Evolutionary conservation across 306 rosid species (phyloP).

Genomic region (Comarum palustre): DNA sequence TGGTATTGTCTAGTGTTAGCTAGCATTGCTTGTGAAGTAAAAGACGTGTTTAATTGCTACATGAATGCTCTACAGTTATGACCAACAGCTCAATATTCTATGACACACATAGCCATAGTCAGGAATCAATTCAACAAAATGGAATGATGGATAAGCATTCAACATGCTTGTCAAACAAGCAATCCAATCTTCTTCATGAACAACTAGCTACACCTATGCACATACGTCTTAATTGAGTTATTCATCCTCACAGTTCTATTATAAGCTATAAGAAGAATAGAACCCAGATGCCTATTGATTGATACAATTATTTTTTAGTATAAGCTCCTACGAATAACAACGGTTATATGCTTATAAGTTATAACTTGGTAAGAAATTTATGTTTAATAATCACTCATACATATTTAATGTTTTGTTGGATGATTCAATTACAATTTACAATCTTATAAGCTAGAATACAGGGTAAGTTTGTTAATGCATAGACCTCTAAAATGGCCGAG

Average conservation of each 20-base stretch:
- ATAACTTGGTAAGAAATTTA: too few relatives aligned
- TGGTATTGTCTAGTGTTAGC: neutral
- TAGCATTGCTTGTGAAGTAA: neutral
- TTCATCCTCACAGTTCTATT: neutral
- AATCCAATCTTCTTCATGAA: neutral
- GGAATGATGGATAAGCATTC: neutral
- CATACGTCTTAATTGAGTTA: neutral
- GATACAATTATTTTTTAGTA: too few relatives aligned
- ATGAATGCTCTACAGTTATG: neutral
- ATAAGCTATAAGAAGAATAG: too few relatives aligned
- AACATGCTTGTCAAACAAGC: neutral
- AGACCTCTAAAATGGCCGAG: neutral
- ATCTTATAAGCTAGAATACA: neutral
- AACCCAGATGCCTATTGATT: too few relatives aligned
- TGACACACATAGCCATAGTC: conserved; percentile 4
- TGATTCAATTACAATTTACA: neutral
- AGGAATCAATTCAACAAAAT: conserved; percentile 10
- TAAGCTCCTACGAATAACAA: too few relatives aligned
- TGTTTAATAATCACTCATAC: too few relatives aligned
- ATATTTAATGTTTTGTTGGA: neutral
- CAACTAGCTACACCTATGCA: neutral
- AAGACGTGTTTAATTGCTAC: conserved; percentile 1
- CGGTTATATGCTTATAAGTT: too few relatives aligned
- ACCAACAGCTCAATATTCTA: too few relatives aligned
- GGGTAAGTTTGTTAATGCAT: neutral